Evolutionary conservation across 176 grass and related monocot species (phyloP).

Genomic region (Eragrostis nindensis): DNA sequence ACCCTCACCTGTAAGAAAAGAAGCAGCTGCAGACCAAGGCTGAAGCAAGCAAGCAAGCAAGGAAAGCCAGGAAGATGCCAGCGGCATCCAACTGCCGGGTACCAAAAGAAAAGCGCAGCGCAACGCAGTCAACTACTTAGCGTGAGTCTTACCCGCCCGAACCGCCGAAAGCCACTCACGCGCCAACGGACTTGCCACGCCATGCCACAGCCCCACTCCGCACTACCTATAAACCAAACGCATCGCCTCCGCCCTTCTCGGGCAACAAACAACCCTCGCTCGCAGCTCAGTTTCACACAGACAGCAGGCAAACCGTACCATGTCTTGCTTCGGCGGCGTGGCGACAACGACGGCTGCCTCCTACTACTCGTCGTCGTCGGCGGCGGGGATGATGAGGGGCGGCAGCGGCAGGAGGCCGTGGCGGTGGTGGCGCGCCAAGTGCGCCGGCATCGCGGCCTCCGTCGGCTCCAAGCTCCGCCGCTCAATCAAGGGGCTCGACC

Average conservation of each 20-base stretch:
- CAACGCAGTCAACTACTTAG: conserved; percentile 37
- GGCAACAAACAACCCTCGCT: neutral
- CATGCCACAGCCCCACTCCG: neutral
- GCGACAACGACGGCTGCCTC: neutral
- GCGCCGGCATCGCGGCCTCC: conserved; percentile 22
- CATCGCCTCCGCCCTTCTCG: neutral
- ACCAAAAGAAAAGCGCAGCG: neutral
- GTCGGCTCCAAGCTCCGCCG: conserved; percentile 34
- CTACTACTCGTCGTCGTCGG: conserved; percentile 3
- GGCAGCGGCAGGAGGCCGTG: conserved; percentile 10
- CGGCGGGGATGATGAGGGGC: neutral
- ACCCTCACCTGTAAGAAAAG: neutral
- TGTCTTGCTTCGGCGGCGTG: conserved; percentile 53
- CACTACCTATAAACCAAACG: neutral
- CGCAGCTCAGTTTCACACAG: neutral
- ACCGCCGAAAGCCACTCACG: conserved; percentile 47
- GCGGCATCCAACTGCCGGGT: conserved; percentile 2
- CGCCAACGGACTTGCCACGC: conserved; percentile 8
- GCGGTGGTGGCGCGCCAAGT: conserved; percentile 51
- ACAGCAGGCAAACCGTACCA: neutral
- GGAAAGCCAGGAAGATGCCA: neutral
- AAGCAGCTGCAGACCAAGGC: neutral
- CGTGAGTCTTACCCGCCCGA: conserved; percentile 56
- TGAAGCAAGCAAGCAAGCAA: neutral
- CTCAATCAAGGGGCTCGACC: neutral